Conservation (phyloP, 768 basidiomycete species). For the Calocera cornea region DNA sequence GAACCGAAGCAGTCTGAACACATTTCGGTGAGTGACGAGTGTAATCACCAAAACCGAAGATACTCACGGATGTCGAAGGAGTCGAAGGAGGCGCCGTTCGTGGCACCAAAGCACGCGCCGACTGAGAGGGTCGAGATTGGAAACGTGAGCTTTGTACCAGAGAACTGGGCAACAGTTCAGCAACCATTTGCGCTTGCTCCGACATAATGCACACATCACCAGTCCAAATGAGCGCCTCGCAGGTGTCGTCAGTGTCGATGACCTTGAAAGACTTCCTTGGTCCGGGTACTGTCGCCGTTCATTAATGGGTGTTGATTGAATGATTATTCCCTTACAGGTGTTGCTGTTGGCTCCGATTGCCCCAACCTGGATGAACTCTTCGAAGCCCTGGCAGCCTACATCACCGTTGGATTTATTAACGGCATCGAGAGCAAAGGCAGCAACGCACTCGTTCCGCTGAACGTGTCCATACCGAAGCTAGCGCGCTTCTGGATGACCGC, state of each 20-base stretch:
- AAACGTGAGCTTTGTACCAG: too few relatives aligned
- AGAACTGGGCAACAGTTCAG: too few relatives aligned
- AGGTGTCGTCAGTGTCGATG: not conserved
- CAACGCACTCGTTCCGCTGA: not conserved
- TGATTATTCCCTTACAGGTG: not conserved
- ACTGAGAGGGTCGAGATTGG: not conserved
- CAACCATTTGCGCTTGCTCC: too few relatives aligned
- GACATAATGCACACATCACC: too few relatives aligned
- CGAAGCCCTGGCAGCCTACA: not conserved
- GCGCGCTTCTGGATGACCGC: not conserved
- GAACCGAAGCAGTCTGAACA: too few relatives aligned
- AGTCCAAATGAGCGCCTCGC: too few relatives aligned
- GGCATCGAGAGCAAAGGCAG: too few relatives aligned
- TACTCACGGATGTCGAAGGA: not conserved
- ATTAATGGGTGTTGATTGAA: not conserved
- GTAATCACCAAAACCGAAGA: too few relatives aligned
- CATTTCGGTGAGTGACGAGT: too few relatives aligned
- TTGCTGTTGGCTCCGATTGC: not conserved
- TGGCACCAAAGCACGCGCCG: not conserved
- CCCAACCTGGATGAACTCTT: not conserved
- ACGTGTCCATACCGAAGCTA: not conserved
- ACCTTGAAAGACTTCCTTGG: not conserved
- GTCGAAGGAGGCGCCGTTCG: not conserved
- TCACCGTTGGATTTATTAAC: not conserved
- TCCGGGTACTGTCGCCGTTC: not conserved